phyloP scores from a whole-genome alignment of 176 grass and related monocot genomes.

The Rhynchospora pubera region DNA sequence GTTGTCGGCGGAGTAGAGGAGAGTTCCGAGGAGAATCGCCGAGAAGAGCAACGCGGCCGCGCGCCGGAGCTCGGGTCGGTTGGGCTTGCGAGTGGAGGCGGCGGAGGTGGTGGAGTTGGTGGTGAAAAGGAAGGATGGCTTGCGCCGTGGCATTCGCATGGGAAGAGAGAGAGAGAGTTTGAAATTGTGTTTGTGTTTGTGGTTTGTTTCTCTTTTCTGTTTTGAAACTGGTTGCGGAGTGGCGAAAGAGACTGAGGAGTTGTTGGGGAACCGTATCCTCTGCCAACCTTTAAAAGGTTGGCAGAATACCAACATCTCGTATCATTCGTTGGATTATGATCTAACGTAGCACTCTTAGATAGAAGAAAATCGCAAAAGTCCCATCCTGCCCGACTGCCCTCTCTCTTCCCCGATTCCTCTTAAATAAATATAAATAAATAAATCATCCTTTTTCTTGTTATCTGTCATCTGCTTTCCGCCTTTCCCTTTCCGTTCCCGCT shows the following conservation, averaged over 20 bases:
- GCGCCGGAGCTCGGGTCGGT: constrained; percentile 7
- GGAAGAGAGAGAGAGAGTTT: neutral
- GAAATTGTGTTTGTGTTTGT: neutral
- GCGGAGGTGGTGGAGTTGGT: neutral
- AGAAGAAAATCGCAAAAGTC: no score
- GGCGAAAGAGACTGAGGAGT: neutral
- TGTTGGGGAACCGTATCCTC: no score
- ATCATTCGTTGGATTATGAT: no score
- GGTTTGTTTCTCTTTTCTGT: neutral
- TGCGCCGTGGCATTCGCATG: constrained; percentile 24
- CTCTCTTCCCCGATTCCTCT: no score
- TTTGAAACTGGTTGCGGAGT: neutral
- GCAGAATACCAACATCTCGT: no score
- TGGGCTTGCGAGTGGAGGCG: neutral
- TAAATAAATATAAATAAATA: no score
- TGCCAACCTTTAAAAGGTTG: no score
- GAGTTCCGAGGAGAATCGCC: constrained; percentile 14
- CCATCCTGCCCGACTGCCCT: no score
- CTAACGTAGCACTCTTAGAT: no score
- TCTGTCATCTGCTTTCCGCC: no score
- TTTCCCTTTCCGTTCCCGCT: no score
- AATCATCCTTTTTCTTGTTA: no score
- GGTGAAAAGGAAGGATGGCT: constrained; percentile 14
- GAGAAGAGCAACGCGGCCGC: constrained; percentile 9
- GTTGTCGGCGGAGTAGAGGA: constrained; percentile 18